Conservation (phyloP, 2,329 filamentous ascomycete species). For the Eutypella sp. region DNA sequence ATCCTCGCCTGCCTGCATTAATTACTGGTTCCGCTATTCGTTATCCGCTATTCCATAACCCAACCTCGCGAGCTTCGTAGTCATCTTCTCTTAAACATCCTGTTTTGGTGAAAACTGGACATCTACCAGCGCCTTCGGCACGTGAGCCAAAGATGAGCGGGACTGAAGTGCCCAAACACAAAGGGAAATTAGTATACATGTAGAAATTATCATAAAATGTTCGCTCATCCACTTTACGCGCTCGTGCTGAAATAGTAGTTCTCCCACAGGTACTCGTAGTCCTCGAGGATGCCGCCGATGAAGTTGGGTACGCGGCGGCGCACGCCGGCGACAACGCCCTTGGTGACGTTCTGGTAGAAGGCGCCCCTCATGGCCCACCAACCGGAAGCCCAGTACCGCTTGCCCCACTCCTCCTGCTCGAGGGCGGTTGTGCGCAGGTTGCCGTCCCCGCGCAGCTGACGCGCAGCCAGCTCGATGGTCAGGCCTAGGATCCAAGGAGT, state of each 20-base stretch:
- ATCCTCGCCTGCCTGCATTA: too few relatives aligned
- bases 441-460: constrained; percentile 72
- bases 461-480: constrained; percentile 77
- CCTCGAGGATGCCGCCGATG: constrained; percentile 80
- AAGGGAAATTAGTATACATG: too few relatives aligned
- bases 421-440: constrained; percentile 78
- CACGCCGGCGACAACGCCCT: constrained; percentile 66
- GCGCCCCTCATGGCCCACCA: constrained; percentile 98
- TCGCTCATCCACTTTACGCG: too few relatives aligned
- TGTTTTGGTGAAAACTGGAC: too few relatives aligned
- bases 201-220: too few relatives aligned
- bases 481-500: constrained; percentile 86
- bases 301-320: constrained; percentile 74
- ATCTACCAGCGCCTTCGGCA: too few relatives aligned
- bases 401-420: constrained; percentile 84
- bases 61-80: too few relatives aligned
- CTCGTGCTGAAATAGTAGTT: constrained; percentile 85
- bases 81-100: too few relatives aligned
- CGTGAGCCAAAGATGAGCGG: too few relatives aligned
- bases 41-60: too few relatives aligned
- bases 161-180: too few relatives aligned
- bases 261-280: constrained; percentile 98
- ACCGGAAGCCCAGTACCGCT: constrained; percentile 81
- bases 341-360: constrained; percentile 90
- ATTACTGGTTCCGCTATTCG: too few relatives aligned